Evolutionary conservation across 179 eudicot genomes (phyloP).

Genomic region (Pouteria campechiana): DNA sequence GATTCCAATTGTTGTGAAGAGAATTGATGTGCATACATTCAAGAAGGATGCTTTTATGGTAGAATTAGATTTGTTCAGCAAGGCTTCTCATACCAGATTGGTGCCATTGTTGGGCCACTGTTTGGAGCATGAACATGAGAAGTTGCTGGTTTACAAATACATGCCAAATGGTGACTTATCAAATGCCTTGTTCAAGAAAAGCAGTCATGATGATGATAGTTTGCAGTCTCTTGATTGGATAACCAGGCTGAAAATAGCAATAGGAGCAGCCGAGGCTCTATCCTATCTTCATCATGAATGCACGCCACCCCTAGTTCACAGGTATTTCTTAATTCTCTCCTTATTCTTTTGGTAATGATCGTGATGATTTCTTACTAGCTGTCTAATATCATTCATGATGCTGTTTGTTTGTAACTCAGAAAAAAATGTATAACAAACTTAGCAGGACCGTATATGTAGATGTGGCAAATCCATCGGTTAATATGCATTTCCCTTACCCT

Average conservation of each 20-base stretch:
- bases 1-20: constrained; percentile 50
- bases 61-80: constrained; percentile 62
- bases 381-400: neutral
- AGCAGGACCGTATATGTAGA: too few relatives aligned
- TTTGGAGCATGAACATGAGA: constrained; percentile 66
- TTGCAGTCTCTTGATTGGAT: constrained; percentile 89
- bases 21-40: constrained; percentile 35
- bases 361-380: neutral
- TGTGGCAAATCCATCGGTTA: too few relatives aligned
- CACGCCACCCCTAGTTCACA: constrained; percentile 73
- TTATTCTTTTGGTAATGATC: neutral
- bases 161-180: constrained; percentile 77
- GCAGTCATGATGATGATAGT: constrained; percentile 32
- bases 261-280: constrained; percentile 75
- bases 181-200: constrained; percentile 42
- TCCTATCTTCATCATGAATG: constrained; percentile 83
- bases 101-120: constrained; percentile 78
- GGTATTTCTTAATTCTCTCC: constrained; percentile 26
- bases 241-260: constrained; percentile 76
- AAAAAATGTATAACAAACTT: too few relatives aligned
- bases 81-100: constrained; percentile 48
- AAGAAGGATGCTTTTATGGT: constrained; percentile 37
- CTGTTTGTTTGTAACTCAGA: too few relatives aligned
- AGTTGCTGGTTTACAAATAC: constrained; percentile 64
- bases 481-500: too few relatives aligned